A percentile compares a stretch with the other conserved stretches of the same genome.
These are phyloP conservation scores for Lactarius hengduanensis DNA, from an alignment of 768 basidiomycete genomes.

Conservation along the genomic window DNA sequence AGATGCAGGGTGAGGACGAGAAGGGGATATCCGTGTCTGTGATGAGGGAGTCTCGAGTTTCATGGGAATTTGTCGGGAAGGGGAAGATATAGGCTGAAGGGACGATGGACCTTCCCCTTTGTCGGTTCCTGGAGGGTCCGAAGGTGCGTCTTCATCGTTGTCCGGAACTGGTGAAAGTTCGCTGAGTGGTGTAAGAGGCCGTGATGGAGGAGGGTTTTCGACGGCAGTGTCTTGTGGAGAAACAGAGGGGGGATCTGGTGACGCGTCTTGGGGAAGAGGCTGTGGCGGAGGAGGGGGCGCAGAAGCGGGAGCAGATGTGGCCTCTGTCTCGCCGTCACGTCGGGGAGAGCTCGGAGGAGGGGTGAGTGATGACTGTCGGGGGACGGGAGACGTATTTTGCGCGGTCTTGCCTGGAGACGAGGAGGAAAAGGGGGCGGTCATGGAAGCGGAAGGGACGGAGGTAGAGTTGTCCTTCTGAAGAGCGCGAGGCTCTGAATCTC, in stretches of 20 bases:
- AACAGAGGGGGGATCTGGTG: slow-evolving; percentile 22
- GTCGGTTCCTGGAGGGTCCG: slow-evolving; percentile 37
- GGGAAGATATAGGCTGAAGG: slow-evolving; percentile 15
- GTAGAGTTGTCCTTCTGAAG: slow-evolving; percentile 20
- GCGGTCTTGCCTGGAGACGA: slow-evolving; percentile 9
- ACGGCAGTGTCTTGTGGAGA: slow-evolving; percentile 27
- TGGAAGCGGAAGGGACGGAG: slow-evolving; percentile 11
- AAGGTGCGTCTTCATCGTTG: slow-evolving; percentile 48
- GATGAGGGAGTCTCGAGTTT: slow-evolving; percentile 18
- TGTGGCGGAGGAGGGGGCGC: slow-evolving; percentile 11
- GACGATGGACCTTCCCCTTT: slow-evolving; percentile 28
- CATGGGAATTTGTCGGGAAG: slow-evolving; percentile 14
- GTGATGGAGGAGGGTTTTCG: slow-evolving; percentile 39
- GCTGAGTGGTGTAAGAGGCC: slow-evolving; percentile 70
- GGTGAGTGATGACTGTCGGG: slow-evolving; percentile 22
- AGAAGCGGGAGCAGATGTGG: neutral
- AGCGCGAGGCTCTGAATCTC: slow-evolving; percentile 24
- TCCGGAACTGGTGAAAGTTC: slow-evolving; percentile 71
- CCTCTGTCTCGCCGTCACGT: slow-evolving; percentile 20
- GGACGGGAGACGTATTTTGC: slow-evolving; percentile 21
- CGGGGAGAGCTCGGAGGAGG: slow-evolving; percentile 25
- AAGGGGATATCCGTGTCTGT: slow-evolving; percentile 29
- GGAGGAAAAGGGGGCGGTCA: slow-evolving; percentile 13
- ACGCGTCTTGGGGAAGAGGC: slow-evolving; percentile 28
- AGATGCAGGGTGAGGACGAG: slow-evolving; percentile 32